Conservation (phyloP, 345 rosid genomes). For the Salix caprea region DNA sequence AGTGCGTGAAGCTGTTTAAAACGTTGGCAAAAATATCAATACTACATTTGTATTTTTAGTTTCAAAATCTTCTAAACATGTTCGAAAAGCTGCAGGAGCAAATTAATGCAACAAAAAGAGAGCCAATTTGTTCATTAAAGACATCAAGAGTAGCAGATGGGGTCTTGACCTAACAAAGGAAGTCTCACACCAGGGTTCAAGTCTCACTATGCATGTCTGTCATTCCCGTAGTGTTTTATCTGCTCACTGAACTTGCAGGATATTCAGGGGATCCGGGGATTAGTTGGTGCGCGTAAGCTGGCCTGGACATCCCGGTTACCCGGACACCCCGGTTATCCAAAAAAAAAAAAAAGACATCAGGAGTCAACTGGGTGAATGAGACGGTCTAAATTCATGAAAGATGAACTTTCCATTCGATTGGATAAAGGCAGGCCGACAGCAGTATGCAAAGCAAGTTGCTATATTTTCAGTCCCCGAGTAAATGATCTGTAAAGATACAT, state of each 20-base stretch:
- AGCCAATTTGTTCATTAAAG: not conserved
- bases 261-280: too few relatives aligned
- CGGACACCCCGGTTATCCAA: too few relatives aligned
- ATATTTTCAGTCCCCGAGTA: not conserved
- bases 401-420: not conserved
- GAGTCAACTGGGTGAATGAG: not conserved
- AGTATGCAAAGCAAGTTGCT: not conserved
- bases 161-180: too few relatives aligned
- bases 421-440: not conserved
- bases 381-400: not conserved
- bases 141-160: not conserved
- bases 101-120: not conserved
- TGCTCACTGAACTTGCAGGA: too few relatives aligned
- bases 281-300: accelerated
- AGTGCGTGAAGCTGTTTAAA: too few relatives aligned
- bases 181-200: too few relatives aligned
- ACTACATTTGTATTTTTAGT: too few relatives aligned
- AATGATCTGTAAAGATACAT: not conserved
- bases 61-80: not conserved
- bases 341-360: too few relatives aligned
- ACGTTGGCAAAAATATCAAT: too few relatives aligned
- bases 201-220: too few relatives aligned
- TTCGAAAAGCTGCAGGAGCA: not conserved
- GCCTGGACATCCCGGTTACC: too few relatives aligned
- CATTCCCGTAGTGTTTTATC: too few relatives aligned